Base-by-base conservation (phyloP, 1,284 basidiomycete genomes). In the Stygiomarasmius scandens region DNA sequence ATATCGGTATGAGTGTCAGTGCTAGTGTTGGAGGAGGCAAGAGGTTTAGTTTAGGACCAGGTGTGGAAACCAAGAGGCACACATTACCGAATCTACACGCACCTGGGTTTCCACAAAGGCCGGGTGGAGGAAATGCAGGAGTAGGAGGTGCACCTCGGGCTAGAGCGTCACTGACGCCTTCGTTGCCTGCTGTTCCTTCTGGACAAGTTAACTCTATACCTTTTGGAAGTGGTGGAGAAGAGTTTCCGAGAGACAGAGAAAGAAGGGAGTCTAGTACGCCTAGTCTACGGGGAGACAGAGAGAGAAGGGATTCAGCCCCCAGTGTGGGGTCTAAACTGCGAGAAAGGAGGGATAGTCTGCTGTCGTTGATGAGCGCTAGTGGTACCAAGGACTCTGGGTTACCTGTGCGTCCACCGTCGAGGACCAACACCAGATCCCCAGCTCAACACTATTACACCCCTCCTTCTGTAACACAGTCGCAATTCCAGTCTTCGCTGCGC, bases 401-500 rank as follows among this genome's bases (percentile, higher is more conserved):
- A 23, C 12, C 29, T 6, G 12, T 32, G 12, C 5, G 12, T 25
- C 4, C 16, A 8, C 38, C 38, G 5, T 16, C 38, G 8, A 41
- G 38, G n/a, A 41, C 8, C n/a, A 19, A 12, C n/a, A 41, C 38
- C 16, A n/a, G 38, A 4, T 9, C 38, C 6, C 38, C 38, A 9
- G 38, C 5, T 41, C 38, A 41, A n/a, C 16, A 25, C 43, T 55
- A 67, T 22, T 69, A 70, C 53, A 61, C 71, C 16, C 67, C 68
- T 49, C 75, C 59, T 45, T 69, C 56, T 53, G 56, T 55, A 54
- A 61, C 49, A 45, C 54, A n/a, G 46, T 50, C 8, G 25, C 19
- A n/a, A 32, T 47, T 11, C 20, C 58, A 60, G 46, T 20, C 65
- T 52, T 77, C 65, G 69, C 79, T 72, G 61, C 78, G 67, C 61